Evolutionary conservation across 306 rosid species (phyloP).

Genomic region (Casuarina cunninghamiana): DNA sequence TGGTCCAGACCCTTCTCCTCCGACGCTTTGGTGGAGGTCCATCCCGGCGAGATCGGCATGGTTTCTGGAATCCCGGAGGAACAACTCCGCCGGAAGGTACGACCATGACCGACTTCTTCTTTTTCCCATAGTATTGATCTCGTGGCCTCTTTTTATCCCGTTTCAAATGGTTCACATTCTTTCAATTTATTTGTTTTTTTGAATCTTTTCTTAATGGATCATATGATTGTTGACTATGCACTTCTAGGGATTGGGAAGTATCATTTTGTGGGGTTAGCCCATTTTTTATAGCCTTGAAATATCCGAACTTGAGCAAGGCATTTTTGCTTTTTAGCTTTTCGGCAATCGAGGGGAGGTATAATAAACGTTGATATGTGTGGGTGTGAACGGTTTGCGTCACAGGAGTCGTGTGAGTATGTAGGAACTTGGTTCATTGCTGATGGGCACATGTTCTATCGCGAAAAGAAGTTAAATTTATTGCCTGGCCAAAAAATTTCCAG

Average conservation of each 20-base stretch:
- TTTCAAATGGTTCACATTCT: neutral
- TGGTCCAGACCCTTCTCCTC: constrained; percentile 53
- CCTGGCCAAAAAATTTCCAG: neutral
- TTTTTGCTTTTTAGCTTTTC: neutral
- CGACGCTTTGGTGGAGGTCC: constrained; percentile 63
- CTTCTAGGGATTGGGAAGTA: neutral
- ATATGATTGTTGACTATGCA: neutral
- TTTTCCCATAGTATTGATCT: neutral
- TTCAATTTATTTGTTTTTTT: neutral
- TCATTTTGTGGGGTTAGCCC: neutral
- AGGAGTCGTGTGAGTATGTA: neutral
- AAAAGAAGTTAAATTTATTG: neutral
- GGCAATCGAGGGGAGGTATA: neutral
- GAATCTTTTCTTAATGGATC: neutral
- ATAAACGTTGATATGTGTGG: neutral
- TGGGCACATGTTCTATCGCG: neutral
- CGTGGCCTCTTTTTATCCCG: neutral
- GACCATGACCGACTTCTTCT: neutral
- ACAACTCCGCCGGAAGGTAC: constrained; percentile 79
- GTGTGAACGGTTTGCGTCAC: neutral
- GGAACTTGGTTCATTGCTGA: neutral
- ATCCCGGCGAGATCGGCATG: constrained; percentile 86
- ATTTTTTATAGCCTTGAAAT: neutral
- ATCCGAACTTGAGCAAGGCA: neutral
- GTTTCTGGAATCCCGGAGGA: constrained; percentile 94